Percentiles rank a stretch among this genome's conserved stretches.
phyloP scores from a whole-genome alignment of 2,329 filamentous ascomycete species.

The Dothideomycetidae sp. region DNA sequence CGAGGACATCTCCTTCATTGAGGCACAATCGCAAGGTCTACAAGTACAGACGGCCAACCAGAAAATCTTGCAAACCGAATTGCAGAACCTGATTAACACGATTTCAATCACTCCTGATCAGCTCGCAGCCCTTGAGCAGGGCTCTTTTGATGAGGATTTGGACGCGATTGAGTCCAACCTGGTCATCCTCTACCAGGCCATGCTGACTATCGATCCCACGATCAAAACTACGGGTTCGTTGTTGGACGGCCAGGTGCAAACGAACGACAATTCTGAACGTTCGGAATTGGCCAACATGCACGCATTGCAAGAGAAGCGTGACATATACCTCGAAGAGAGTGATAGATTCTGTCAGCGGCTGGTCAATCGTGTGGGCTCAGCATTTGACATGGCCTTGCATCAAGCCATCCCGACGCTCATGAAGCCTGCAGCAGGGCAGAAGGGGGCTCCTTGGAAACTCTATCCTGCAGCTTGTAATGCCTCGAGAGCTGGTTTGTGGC shows the following conservation, averaged over 20 bases:
- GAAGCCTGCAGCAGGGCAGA: slow-evolving; percentile 20
- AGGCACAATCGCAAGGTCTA: slow-evolving; percentile 89
- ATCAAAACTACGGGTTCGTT: slow-evolving; percentile 42
- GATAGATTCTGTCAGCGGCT: slow-evolving; percentile 63
- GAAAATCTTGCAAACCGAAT: slow-evolving; percentile 78
- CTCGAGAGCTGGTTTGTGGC: slow-evolving; percentile 65
- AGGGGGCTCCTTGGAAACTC: slow-evolving; percentile 40
- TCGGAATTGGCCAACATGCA: slow-evolving; percentile 74
- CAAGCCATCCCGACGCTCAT: slow-evolving; percentile 30
- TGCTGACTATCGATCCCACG: slow-evolving; percentile 82
- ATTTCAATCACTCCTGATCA: slow-evolving; percentile 72
- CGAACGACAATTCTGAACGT: slow-evolving; percentile 23
- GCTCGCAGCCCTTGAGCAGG: slow-evolving; percentile 57
- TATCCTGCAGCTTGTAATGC: slow-evolving; percentile 55
- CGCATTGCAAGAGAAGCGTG: slow-evolving; percentile 86
- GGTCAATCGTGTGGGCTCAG: slow-evolving; percentile 65
- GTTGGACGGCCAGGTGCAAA: slow-evolving; percentile 38
- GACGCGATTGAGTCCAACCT: slow-evolving; percentile 65
- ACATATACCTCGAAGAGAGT: slow-evolving; percentile 69
- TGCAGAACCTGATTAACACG: slow-evolving; percentile 77
- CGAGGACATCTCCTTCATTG: slow-evolving; percentile 92
- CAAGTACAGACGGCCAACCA: slow-evolving; percentile 97
- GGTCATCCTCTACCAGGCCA: slow-evolving; percentile 74
- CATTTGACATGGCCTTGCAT: slow-evolving; percentile 61
- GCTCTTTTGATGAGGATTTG: slow-evolving; percentile 39